Conservation (phyloP, 208 protist species). For the Wallacemonas sp. region DNA sequence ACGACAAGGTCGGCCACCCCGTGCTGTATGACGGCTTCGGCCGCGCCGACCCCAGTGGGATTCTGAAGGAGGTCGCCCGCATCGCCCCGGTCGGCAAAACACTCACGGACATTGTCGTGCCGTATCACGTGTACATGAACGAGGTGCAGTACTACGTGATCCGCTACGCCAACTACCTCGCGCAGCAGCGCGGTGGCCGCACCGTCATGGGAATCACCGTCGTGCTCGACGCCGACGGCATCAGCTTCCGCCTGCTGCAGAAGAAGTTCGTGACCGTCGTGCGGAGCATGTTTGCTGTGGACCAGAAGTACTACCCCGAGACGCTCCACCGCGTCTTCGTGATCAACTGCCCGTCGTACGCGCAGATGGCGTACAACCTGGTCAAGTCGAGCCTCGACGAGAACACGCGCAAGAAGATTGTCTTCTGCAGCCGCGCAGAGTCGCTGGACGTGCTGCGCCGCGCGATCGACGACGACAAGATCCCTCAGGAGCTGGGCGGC, state of each 20-base stretch:
- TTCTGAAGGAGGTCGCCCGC: slow-evolving; percentile 33
- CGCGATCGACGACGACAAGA: slow-evolving; percentile 69
- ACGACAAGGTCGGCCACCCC: slow-evolving; percentile 75
- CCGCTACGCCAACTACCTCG: slow-evolving; percentile 40
- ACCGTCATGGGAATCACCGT: slow-evolving; percentile 68
- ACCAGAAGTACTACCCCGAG: slow-evolving; percentile 81
- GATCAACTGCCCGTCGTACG: slow-evolving; percentile 59
- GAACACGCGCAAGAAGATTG: slow-evolving; percentile 61
- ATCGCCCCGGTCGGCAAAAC: slow-evolving; percentile 38
- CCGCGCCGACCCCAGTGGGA: slow-evolving; percentile 26
- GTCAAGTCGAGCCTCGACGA: slow-evolving; percentile 65
- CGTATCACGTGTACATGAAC: slow-evolving; percentile 80
- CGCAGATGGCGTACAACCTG: slow-evolving; percentile 50
- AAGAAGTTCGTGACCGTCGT: slow-evolving; percentile 45
- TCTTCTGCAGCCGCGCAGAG: slow-evolving; percentile 62
- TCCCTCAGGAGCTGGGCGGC: slow-evolving; percentile 62
- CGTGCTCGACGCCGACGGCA: slow-evolving; percentile 54
- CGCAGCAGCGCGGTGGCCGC: slow-evolving; percentile 25
- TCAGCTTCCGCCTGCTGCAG: slow-evolving; percentile 58
- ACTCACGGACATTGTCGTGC: slow-evolving; percentile 44
- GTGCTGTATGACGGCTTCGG: slow-evolving; percentile 72
- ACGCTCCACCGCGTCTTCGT: slow-evolving; percentile 74
- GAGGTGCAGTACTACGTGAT: slow-evolving; percentile 71
- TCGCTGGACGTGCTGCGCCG: slow-evolving; percentile 37
- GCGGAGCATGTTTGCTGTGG: slow-evolving; percentile 51